Conservation (phyloP, 495 filamentous ascomycete species). For the Hypoxylon trugodes region DNA sequence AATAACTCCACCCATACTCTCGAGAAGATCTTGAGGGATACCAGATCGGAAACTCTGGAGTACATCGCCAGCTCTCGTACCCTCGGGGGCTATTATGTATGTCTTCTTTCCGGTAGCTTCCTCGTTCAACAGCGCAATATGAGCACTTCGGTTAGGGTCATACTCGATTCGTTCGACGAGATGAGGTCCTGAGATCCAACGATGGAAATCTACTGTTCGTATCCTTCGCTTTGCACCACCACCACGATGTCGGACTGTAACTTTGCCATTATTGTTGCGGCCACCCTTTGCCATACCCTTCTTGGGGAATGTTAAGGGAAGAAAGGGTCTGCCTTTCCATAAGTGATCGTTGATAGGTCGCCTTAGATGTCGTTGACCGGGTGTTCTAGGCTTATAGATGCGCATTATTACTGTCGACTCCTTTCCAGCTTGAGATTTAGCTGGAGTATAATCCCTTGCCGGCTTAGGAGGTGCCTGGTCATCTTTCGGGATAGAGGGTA, state of each 20-base stretch:
- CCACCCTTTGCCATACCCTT: constrained; percentile 92
- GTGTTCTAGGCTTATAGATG: constrained; percentile 93
- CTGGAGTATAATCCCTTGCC: constrained; percentile 4
- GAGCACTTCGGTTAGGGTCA: constrained; percentile 90
- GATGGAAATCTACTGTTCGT: constrained; percentile 85
- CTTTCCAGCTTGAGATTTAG: constrained; percentile 37
- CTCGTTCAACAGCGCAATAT: constrained; percentile 86
- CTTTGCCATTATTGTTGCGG: constrained; percentile 82
- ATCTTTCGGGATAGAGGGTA: constrained; percentile 48
- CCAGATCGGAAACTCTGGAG: constrained; percentile 90
- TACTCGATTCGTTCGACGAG: constrained; percentile 93
- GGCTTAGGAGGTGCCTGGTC: constrained; percentile 39
- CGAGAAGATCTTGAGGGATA: constrained; percentile 82
- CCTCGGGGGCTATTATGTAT: constrained; percentile 93
- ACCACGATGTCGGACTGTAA: constrained; percentile 90
- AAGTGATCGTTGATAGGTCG: constrained; percentile 95
- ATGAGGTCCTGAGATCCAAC: constrained; percentile 78
- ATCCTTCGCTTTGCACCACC: constrained; percentile 92
- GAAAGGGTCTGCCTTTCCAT: constrained; percentile 88
- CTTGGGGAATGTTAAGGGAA: constrained; percentile 86
- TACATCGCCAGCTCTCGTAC: constrained; percentile 88
- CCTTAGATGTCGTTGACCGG: constrained; percentile 89
- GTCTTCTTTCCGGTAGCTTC: constrained; percentile 72
- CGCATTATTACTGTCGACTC: constrained; percentile 64
- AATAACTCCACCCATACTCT: constrained; percentile 86